Evolutionary conservation across 2,329 filamentous ascomycete species (phyloP), one percentile per base, ranked within the genome.

Genomic region (Botryotinia convoluta): DNA sequence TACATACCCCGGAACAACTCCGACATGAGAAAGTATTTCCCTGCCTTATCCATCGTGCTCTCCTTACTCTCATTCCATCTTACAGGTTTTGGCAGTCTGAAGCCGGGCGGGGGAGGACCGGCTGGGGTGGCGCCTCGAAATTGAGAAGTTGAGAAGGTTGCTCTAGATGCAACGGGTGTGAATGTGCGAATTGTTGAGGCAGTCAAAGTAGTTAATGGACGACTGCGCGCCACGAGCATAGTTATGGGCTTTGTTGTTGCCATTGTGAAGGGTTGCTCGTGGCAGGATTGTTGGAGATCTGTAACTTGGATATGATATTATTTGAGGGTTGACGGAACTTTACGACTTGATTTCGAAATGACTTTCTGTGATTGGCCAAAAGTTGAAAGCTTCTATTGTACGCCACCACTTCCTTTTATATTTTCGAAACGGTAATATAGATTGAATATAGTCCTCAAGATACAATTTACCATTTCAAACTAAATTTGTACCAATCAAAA

Each of bases 1-100:
- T 98, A 99, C 96, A 99, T 98, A 84, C 96, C 96, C 81, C 96
- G 91, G 83, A 93, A 88, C 92, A 98, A 96, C 88, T 99, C 96
- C 71, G 93, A 91, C 87, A 98, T 86, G 82, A 99, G 88, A 85
- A 99, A 99, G 87, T 94, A 98, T 83, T 95, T 96, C 79, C 93
- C 94, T 76, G 94, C 87, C 83, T 91, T 92, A 84, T 98, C 94
- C 78, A 97, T 85, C 51, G 92, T 89, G 77, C 87, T 90, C 82
- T 97, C 94, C 76, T 88, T 87, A 77, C 91, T 88, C 83, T 97
- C 89, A 78, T 97, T 90, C 94, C 94, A 98, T 85, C 89, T 85
- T 82, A 90, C 88, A 69, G 88, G 91, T 76, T 86, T 88, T 80
- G 90, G 88, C 79, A 95, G 87, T 79, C 96, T 91, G 88, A 97